Evolutionary conservation across 345 rosid genomes (phyloP).

Genomic region (Citrus inodora): DNA sequence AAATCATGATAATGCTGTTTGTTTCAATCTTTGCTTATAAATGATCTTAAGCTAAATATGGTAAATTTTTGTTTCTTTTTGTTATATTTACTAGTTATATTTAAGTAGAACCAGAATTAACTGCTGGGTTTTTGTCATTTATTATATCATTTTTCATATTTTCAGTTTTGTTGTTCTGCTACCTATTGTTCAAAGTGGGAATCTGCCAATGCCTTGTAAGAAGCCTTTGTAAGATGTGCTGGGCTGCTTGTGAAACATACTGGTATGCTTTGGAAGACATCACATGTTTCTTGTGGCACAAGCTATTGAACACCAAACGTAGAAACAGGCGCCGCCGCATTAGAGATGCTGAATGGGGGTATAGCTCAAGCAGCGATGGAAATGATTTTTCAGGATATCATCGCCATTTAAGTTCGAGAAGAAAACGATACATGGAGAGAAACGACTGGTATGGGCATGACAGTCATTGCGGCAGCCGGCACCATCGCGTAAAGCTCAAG

Average conservation of each 20-base stretch:
- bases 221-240: conserved; percentile 76
- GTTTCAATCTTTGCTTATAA: background rate
- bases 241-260: conserved; percentile 53
- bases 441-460: background rate
- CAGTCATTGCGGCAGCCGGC: conserved; percentile 8
- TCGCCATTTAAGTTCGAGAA: conserved; percentile 4
- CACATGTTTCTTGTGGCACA: conserved; percentile 48
- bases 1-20: background rate
- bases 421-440: conserved; percentile 30
- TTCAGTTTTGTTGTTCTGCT: conserved; percentile 65
- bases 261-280: conserved; percentile 48
- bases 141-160: background rate
- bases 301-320: conserved; percentile 39
- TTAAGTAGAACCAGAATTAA: background rate
- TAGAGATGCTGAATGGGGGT: conserved; percentile 40
- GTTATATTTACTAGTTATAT: too few species aligned
- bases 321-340: conserved; percentile 26
- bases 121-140: background rate
- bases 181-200: conserved; percentile 63
- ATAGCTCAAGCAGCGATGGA: conserved; percentile 14
- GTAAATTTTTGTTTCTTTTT: background rate
- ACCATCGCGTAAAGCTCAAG: conserved; percentile 31
- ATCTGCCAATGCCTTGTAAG: conserved; percentile 63
- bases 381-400: conserved; percentile 14
- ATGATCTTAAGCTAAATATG: background rate